phyloP scores from a whole-genome alignment of 371 early-diverging fungal genomes.

The Mortierella polycephala region DNA sequence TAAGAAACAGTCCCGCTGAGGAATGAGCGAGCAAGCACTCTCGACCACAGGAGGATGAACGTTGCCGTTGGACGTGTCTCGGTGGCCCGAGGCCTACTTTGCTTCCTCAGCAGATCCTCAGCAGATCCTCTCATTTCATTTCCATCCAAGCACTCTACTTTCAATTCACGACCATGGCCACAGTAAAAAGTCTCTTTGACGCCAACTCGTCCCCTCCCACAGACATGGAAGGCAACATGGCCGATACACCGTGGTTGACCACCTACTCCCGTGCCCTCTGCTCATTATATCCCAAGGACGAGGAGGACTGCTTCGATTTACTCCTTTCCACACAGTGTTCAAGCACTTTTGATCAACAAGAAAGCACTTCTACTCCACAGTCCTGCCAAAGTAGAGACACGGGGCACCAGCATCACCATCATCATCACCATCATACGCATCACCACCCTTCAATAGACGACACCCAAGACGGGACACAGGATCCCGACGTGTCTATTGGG shows the following conservation, averaged over 20 bases:
- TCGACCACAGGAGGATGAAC: background rate
- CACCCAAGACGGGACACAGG: background rate
- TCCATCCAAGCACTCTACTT: background rate
- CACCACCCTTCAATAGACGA: background rate
- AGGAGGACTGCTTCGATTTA: constrained; percentile 30
- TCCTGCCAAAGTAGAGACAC: background rate
- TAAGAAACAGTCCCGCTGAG: too few species aligned
- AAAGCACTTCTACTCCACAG: background rate
- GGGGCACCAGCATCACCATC: constrained; percentile 1
- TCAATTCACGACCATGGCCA: constrained; percentile 17
- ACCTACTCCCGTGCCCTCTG: constrained; percentile 40
- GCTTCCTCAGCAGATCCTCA: background rate
- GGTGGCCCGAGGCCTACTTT: background rate
- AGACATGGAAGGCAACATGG: background rate
- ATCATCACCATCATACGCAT: background rate
- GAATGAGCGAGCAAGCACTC: too few species aligned
- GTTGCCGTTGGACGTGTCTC: constrained; percentile 3
- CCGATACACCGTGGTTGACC: constrained; percentile 23
- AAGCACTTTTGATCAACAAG: background rate
- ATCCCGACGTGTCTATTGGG: background rate
- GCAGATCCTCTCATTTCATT: background rate
- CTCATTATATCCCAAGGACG: constrained; percentile 30
- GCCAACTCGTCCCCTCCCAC: background rate
- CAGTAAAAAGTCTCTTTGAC: constrained; percentile 19
- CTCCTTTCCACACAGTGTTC: constrained; percentile 19